Conservation (phyloP, 345 rosid genomes). For the Pistacia integerrima region DNA sequence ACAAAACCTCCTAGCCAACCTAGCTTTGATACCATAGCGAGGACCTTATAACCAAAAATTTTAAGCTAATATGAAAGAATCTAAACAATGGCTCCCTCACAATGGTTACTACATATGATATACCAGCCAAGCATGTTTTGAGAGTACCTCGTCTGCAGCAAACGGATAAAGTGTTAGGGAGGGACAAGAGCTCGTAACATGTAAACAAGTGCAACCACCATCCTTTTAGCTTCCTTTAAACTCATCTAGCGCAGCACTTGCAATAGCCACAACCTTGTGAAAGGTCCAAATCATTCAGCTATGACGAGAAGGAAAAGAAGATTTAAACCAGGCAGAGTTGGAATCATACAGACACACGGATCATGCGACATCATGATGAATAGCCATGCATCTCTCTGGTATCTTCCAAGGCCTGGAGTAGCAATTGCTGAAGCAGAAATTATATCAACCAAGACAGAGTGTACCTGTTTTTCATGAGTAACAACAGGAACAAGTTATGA, state of each 20-base stretch:
- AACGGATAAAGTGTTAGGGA: slow-evolving; percentile 81
- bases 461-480: slow-evolving; percentile 47
- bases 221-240: slow-evolving; percentile 78
- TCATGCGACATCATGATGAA: background rate
- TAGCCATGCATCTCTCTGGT: slow-evolving; percentile 73
- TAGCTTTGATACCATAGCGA: background rate
- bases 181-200: slow-evolving; percentile 89
- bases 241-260: slow-evolving; percentile 73
- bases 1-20: background rate
- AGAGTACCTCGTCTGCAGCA: slow-evolving; percentile 75
- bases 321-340: background rate
- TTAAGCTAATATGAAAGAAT: background rate
- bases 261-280: slow-evolving; percentile 69
- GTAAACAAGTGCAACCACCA: slow-evolving; percentile 81
- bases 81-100: background rate
- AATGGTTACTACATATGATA: background rate
- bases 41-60: background rate
- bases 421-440: slow-evolving; percentile 76
- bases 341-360: too few species aligned
- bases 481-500: background rate
- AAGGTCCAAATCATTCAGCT: slow-evolving; percentile 4
- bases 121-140: slow-evolving; percentile 5
- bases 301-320: background rate
- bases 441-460: slow-evolving; percentile 68
- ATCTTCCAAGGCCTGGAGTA: slow-evolving; percentile 84